Evolutionary conservation across 352 stramenopile genomes (phyloP).

Genomic region (Pelagophyceae sp.): DNA sequence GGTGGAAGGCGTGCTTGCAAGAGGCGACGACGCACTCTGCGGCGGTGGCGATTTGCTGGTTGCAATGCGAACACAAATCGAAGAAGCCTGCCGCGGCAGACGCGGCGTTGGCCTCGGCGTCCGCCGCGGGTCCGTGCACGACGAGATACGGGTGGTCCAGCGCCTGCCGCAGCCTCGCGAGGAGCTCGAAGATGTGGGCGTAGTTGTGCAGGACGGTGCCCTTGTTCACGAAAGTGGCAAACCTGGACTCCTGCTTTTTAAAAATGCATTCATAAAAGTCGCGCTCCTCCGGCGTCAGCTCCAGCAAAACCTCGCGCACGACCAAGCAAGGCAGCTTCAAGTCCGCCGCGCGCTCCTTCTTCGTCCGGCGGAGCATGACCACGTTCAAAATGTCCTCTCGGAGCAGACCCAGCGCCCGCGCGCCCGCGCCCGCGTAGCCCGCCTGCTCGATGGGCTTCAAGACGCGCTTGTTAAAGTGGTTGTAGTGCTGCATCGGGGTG

Average conservation of each 20-base stretch:
- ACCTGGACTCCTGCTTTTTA: constrained; percentile 90
- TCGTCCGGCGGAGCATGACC: constrained; percentile 92
- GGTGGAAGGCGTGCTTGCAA: constrained; percentile 35
- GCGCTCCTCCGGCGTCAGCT: constrained; percentile 61
- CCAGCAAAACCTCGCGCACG: constrained; percentile 48
- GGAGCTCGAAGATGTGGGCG: constrained; percentile 92
- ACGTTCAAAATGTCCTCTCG: constrained; percentile 81
- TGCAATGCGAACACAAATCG: constrained; percentile 34
- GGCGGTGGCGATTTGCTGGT: constrained; percentile 30
- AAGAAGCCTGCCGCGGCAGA: constrained; percentile 9
- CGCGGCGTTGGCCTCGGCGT: background rate
- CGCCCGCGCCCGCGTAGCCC: constrained; percentile 55
- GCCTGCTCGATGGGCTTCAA: constrained; percentile 95
- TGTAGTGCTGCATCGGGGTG: constrained; percentile 88
- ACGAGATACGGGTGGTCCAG: constrained; percentile 98
- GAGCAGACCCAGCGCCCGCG: constrained; percentile 84
- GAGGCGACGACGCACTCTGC: constrained; percentile 30
- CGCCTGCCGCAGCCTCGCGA: constrained; percentile 92
- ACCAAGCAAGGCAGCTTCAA: constrained; percentile 66
- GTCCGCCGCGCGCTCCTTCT: constrained; percentile 89
- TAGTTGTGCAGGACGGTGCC: constrained; percentile 99
- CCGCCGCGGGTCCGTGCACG: constrained; percentile 42
- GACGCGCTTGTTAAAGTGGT: constrained; percentile 95
- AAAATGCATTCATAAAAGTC: constrained; percentile 98
- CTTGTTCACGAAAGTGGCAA: constrained; percentile 93